A percentile compares a stretch with the other conserved stretches of the same genome.
phyloP scores from a whole-genome alignment of 306 rosid genomes.

The Dryas octopetala region DNA sequence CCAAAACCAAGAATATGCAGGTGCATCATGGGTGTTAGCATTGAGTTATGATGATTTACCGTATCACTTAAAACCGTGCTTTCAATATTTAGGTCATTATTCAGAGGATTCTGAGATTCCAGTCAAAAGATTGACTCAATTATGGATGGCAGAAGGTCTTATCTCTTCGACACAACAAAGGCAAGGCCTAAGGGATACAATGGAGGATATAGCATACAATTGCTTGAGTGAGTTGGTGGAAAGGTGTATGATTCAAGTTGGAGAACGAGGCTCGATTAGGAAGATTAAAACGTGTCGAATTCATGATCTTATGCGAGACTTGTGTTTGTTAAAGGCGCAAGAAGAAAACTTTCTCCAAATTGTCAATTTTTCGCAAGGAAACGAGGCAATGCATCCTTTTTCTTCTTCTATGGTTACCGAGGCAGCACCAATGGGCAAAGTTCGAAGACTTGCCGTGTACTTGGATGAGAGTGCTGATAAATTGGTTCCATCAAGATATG shows the following conservation, averaged over 20 bases:
- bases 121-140: slow-evolving; percentile 29
- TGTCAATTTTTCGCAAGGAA: neutral
- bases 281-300: slow-evolving; percentile 45
- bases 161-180: neutral
- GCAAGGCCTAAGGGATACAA: neutral
- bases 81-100: slow-evolving; percentile 46
- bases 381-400: neutral
- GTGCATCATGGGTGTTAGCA: slow-evolving; percentile 35
- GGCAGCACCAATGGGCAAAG: slow-evolving; percentile 2
- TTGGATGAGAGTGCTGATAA: slow-evolving; percentile 13
- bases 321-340: slow-evolving; percentile 43
- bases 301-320: slow-evolving; percentile 56
- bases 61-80: slow-evolving; percentile 45
- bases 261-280: slow-evolving; percentile 36
- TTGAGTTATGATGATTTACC: slow-evolving; percentile 51
- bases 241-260: slow-evolving; percentile 55
- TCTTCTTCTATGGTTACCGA: neutral
- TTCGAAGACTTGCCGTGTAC: slow-evolving; percentile 47
- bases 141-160: slow-evolving; percentile 52
- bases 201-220: slow-evolving; percentile 40
- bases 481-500: neutral
- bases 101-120: slow-evolving; percentile 48
- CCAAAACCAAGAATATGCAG: slow-evolving; percentile 19
- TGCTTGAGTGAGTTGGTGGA: slow-evolving; percentile 39
- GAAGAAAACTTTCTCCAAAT: slow-evolving; percentile 38